Evolutionary conservation across 352 stramenopile genomes (phyloP).

Genomic region (Phytophthora capsici): DNA sequence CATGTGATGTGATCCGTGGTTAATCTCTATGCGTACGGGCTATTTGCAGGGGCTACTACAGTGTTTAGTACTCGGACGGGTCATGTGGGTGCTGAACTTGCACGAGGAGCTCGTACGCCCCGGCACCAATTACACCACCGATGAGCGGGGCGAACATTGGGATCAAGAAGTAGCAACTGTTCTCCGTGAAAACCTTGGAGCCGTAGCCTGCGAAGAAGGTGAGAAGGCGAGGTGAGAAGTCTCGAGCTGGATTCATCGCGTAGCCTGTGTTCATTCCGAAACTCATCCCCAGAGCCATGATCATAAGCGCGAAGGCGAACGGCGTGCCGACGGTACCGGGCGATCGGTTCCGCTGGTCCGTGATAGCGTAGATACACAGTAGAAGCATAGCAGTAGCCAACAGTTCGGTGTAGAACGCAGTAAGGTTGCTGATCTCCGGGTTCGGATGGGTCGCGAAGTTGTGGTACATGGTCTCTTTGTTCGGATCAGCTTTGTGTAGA

Average conservation of each 20-base stretch:
- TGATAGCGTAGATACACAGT: constrained; percentile 64
- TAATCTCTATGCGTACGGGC: constrained; percentile 21
- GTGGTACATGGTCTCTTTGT: constrained; percentile 45
- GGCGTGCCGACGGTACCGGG: constrained; percentile 44
- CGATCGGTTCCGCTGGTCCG: constrained; percentile 54
- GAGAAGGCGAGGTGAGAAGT: constrained; percentile 51
- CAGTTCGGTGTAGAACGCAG: constrained; percentile 61
- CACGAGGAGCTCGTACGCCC: constrained; percentile 57
- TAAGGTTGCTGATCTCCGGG: constrained; percentile 45
- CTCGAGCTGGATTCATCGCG: constrained; percentile 55
- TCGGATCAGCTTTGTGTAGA: constrained; percentile 50
- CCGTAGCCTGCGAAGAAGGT: constrained; percentile 62
- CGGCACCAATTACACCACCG: constrained; percentile 48
- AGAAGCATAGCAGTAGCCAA: constrained; percentile 63
- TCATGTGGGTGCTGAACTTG: constrained; percentile 57
- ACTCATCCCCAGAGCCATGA: constrained; percentile 67
- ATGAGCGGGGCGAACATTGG: constrained; percentile 59
- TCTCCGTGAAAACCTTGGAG: constrained; percentile 59
- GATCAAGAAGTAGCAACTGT: constrained; percentile 67
- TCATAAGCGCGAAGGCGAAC: constrained; percentile 55
- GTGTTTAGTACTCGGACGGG: constrained; percentile 14
- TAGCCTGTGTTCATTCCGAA: constrained; percentile 60
- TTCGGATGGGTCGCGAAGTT: constrained; percentile 64
- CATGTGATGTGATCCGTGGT: too few species aligned
- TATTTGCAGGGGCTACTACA: constrained; percentile 9